A percentile compares a stretch with the other conserved stretches of the same genome.
These are phyloP conservation scores for Apiosordaria backusii DNA, from an alignment of 495 filamentous ascomycete species.

Conservation along the genomic window DNA sequence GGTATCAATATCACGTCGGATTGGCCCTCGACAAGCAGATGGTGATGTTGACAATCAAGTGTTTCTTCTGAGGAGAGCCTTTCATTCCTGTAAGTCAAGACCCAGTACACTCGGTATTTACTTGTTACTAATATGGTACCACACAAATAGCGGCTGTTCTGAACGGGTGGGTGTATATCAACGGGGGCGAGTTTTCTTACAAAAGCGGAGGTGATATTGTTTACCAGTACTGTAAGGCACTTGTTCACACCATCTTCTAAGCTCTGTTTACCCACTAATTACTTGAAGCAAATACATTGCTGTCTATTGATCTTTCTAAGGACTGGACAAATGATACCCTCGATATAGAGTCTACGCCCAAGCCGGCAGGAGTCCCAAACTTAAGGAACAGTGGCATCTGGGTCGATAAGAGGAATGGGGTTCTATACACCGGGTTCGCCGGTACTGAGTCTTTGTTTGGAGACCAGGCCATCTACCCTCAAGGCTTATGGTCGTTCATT, in stretches of 20 bases:
- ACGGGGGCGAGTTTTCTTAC: conserved; percentile 27
- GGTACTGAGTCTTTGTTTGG: conserved; percentile 18
- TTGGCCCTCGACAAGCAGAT: conserved; percentile 22
- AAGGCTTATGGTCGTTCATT: conserved; percentile 26
- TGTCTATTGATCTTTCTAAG: conserved; percentile 23
- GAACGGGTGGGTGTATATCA: conserved; percentile 23
- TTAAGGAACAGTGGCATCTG: conserved; percentile 23
- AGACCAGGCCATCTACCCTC: conserved; percentile 9
- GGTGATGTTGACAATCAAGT: conserved; percentile 15
- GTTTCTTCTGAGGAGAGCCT: conserved; percentile 25
- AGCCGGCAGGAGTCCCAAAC: conserved; percentile 17
- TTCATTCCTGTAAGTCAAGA: conserved; percentile 25
- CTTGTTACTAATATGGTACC: background rate
- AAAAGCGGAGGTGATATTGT: conserved; percentile 1
- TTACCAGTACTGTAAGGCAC: conserved; percentile 24
- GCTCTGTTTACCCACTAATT: background rate
- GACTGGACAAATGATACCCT: conserved; percentile 21
- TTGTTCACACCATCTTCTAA: background rate
- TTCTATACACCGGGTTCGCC: conserved; percentile 27
- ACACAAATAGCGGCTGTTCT: conserved; percentile 23
- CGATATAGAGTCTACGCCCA: conserved; percentile 16
- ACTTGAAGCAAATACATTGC: conserved; percentile 18
- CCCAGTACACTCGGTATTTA: background rate
- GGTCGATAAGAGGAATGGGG: conserved; percentile 18
- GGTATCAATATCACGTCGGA: background rate